Evolutionary conservation across 371 early-diverging fungal species (phyloP).

Genomic region (Rozella allomycis): DNA sequence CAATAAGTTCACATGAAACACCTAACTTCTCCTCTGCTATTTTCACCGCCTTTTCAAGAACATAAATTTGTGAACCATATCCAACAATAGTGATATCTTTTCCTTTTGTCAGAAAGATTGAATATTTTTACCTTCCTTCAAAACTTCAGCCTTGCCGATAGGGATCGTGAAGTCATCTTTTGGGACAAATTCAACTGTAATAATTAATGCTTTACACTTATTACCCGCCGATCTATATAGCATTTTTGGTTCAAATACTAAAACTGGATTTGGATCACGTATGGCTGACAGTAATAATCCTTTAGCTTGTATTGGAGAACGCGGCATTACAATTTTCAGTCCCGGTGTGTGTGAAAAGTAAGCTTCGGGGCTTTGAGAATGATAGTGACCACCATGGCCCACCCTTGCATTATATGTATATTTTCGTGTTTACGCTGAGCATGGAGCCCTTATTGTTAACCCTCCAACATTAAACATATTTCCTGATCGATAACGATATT

Average conservation of each 20-base stretch:
- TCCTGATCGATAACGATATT: slow-evolving; percentile 87
- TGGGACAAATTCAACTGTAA: slow-evolving; percentile 78
- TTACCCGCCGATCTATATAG: slow-evolving; percentile 76
- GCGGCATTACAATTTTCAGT: slow-evolving; percentile 77
- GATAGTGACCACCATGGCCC: slow-evolving; percentile 92
- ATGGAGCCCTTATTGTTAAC: slow-evolving; percentile 74
- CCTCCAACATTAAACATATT: slow-evolving; percentile 76
- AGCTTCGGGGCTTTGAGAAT: slow-evolving; percentile 86
- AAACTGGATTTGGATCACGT: slow-evolving; percentile 77
- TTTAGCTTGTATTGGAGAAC: slow-evolving; percentile 88
- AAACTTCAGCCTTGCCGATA: slow-evolving; percentile 75
- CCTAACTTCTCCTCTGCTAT: slow-evolving; percentile 74
- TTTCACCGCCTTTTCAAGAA: slow-evolving; percentile 69
- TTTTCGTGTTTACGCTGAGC: too few relatives aligned
- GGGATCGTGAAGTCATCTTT: slow-evolving; percentile 76
- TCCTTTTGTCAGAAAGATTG: slow-evolving; percentile 2
- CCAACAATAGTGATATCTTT: slow-evolving; percentile 79
- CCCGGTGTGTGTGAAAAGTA: slow-evolving; percentile 91
- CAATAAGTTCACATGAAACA: slow-evolving; percentile 77
- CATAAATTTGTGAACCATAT: slow-evolving; percentile 84
- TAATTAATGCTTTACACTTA: slow-evolving; percentile 1
- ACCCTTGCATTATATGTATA: too few relatives aligned
- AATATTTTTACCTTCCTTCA: slow-evolving; percentile 40
- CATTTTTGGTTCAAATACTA: slow-evolving; percentile 92
- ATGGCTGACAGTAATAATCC: slow-evolving; percentile 79